These are phyloP conservation scores for Annulohypoxylon stygium DNA, from an alignment of 495 filamentous ascomycete genomes.

Conservation along the genomic window DNA sequence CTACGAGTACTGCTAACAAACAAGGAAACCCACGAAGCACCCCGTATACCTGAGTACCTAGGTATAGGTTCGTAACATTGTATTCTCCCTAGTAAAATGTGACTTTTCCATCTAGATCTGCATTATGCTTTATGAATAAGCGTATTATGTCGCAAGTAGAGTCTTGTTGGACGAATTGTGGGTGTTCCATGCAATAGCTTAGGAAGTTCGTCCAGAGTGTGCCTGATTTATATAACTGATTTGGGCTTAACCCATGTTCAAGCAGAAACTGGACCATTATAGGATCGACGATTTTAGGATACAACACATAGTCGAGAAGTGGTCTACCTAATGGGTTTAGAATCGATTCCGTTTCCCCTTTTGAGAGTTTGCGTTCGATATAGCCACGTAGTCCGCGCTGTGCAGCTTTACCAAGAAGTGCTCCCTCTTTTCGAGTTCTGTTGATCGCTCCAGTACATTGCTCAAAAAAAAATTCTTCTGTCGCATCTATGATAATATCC, in stretches of 20 bases:
- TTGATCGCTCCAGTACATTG: too few species aligned
- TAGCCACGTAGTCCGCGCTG: neutral
- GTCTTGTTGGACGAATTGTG: neutral
- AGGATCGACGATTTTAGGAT: neutral
- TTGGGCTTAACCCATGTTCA: neutral
- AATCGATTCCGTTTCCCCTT: neutral
- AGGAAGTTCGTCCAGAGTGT: slow-evolving; percentile 4
- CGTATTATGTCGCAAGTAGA: neutral
- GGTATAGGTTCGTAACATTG: too few species aligned
- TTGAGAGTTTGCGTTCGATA: neutral
- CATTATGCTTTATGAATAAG: neutral
- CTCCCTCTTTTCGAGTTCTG: too few species aligned
- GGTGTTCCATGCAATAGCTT: neutral
- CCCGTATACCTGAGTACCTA: too few species aligned
- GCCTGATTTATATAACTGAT: neutral
- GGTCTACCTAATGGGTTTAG: neutral
- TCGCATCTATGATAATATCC: neutral
- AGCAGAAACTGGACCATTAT: neutral
- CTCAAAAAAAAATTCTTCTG: neutral
- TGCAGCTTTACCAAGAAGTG: neutral
- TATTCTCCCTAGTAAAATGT: neutral
- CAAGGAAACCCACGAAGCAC: too few species aligned
- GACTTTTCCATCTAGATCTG: neutral
- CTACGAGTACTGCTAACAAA: too few species aligned
- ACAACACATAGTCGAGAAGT: neutral